These are phyloP conservation scores for Aspergillus proliferans DNA, from an alignment of 2,329 filamentous ascomycete species.

Conservation along the genomic window DNA sequence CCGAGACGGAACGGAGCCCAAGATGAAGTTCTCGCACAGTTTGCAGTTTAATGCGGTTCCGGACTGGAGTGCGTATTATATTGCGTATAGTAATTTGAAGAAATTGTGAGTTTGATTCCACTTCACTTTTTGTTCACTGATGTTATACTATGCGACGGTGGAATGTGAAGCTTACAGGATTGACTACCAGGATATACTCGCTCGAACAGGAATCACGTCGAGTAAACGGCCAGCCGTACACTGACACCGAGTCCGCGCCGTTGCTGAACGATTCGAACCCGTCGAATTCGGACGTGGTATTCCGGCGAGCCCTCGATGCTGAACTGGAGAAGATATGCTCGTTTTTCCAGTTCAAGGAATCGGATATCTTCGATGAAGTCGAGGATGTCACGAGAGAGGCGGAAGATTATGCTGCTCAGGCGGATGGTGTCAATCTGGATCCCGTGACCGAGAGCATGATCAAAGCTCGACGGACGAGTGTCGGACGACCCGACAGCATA, in stretches of 20 bases:
- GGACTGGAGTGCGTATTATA: constrained; percentile 98
- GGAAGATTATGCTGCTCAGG: constrained; percentile 58
- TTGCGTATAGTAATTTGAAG: constrained; percentile 97
- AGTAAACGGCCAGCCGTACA: constrained; percentile 41
- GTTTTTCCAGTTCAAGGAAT: constrained; percentile 85
- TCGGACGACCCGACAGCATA: constrained; percentile 43
- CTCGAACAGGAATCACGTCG: constrained; percentile 81
- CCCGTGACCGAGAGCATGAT: constrained; percentile 37
- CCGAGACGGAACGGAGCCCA: constrained; percentile 52
- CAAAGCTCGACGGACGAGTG: constrained; percentile 36
- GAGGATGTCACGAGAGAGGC: constrained; percentile 71
- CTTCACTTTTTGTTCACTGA: constrained; percentile 1
- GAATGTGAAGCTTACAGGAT: too few species aligned
- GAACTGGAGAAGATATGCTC: constrained; percentile 91
- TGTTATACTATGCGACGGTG: too few species aligned
- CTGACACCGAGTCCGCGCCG: constrained; percentile 78
- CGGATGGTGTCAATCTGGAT: constrained; percentile 39
- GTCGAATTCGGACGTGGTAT: constrained; percentile 71
- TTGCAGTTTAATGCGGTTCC: constrained; percentile 99
- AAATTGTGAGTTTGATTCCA: constrained; percentile 65
- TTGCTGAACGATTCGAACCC: constrained; percentile 58
- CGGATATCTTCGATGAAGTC: constrained; percentile 76
- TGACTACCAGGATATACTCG: constrained; percentile 68
- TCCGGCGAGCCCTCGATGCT: constrained; percentile 71
- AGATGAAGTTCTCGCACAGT: constrained; percentile 99